Evolutionary conservation across 805 yeast species (phyloP), one percentile per base, ranked within the genome.

Genomic region (Myxozyma kluyveri): DNA sequence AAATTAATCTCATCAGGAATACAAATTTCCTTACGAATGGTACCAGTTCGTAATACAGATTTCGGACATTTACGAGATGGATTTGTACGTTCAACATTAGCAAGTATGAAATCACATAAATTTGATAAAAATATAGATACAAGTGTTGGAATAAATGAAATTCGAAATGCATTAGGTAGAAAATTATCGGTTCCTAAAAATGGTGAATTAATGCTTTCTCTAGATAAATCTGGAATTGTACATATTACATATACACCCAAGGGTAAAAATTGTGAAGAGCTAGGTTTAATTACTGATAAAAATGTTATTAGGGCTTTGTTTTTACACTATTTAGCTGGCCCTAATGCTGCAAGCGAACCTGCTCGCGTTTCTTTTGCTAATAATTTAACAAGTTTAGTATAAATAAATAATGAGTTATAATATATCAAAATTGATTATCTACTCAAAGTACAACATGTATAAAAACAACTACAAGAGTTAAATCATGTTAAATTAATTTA

Each of bases 21-120:
- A 32, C 77, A 81, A 51, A 76, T 88, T 60, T 72, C 82, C 41
- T 83, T 89, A 23, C 75, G 95, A 57, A 83, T 91, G 52, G 82
- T 85, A 9, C 97, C 99, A 0, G 82, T 84, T 17, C 79, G 96
- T 65, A 88, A 86, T 67, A 91, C 98, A 0, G 97, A 91, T 69
- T 89, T 86, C 69, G 81, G 82, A 57, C 98, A 93, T 66, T 70
- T 91, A 63, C 79, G 86, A 59, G 98, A 93, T 65, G 98, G 98
- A 0, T 78, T 93, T 55, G 78, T 88, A 44, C 84, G 90, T 66
- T 81, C 96, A 18, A 78, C 88, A 42, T 73, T 83, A 67, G 84
- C 88, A 32, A 81, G 80, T 27, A 29, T 51, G 43, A 49, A 49
- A 22, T 9, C 32, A 7, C 36, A 47, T 18, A 70, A 75, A 35